A percentile compares a stretch with the other conserved stretches of the same genome.
Evolutionary conservation across 2,329 filamentous ascomycete species (phyloP).

Genomic region (Arachnopeziza araneosa): DNA sequence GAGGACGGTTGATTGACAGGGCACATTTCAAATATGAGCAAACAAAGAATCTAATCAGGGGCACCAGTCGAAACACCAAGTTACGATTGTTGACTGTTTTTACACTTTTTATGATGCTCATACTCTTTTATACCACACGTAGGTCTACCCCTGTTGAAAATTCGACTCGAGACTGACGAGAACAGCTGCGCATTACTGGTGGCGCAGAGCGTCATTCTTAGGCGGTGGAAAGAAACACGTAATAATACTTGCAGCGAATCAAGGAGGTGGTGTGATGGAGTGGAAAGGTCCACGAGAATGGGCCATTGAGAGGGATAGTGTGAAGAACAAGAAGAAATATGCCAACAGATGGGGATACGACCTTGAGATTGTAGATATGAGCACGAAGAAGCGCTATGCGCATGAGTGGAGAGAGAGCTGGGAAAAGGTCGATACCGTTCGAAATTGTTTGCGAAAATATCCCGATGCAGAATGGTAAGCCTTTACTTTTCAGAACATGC

Average conservation of each 20-base stretch:
- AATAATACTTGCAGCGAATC: slow-evolving; percentile 86
- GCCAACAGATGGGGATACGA: slow-evolving; percentile 87
- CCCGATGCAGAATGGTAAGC: slow-evolving; percentile 91
- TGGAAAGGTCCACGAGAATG: slow-evolving; percentile 97
- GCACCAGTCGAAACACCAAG: slow-evolving; percentile 60
- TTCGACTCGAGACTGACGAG: slow-evolving; percentile 17
- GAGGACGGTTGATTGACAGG: slow-evolving; percentile 49
- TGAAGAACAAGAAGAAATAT: slow-evolving; percentile 92
- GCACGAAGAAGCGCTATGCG: slow-evolving; percentile 95
- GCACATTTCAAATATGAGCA: slow-evolving; percentile 43
- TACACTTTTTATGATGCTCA: slow-evolving; percentile 53
- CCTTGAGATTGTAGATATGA: slow-evolving; percentile 95
- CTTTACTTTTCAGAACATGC: slow-evolving; percentile 8
- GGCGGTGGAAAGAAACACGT: slow-evolving; percentile 89
- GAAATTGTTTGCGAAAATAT: slow-evolving; percentile 85
- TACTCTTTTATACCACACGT: slow-evolving; percentile 70
- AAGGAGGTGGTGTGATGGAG: slow-evolving; percentile 96
- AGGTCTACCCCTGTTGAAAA: slow-evolving; percentile 37
- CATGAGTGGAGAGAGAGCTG: slow-evolving; percentile 99
- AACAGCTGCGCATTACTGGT: slow-evolving; percentile 44
- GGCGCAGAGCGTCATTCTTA: slow-evolving; percentile 65
- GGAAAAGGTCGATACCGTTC: slow-evolving; percentile 96
- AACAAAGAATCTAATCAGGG: slow-evolving; percentile 40
- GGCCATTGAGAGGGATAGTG: slow-evolving; percentile 95
- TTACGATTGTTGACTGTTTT: slow-evolving; percentile 55